phyloP scores from a whole-genome alignment of 2,329 filamentous ascomycete genomes.

The Aureobasidium uvarum region DNA sequence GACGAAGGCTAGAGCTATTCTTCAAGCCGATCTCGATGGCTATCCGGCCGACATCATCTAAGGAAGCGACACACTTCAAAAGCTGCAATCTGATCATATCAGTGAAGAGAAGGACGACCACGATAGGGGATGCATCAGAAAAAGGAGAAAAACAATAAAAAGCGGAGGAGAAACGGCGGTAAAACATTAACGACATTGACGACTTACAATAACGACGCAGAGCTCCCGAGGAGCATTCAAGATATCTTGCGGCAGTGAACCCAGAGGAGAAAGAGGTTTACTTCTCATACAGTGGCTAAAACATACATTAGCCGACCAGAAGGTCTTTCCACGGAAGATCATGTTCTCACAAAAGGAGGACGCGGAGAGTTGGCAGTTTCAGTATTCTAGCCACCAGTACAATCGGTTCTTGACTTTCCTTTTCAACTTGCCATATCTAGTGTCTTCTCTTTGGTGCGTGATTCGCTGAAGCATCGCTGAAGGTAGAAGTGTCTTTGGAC shows the following conservation, averaged over 20 bases:
- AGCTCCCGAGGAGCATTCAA: neutral
- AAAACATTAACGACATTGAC: slow-evolving; percentile 6
- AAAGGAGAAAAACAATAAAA: slow-evolving; percentile 1
- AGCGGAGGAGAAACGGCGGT: neutral
- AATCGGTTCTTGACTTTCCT: neutral
- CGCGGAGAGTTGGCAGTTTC: neutral
- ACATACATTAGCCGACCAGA: neutral
- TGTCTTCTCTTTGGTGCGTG: neutral
- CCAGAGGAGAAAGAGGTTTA: neutral
- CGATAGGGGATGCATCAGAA: neutral
- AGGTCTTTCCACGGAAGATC: neutral
- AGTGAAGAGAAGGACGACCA: neutral
- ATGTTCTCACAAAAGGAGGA: neutral
- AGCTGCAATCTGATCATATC: neutral
- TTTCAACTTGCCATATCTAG: neutral
- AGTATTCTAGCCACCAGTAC: slow-evolving; percentile 6
- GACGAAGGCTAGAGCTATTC: neutral
- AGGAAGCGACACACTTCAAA: neutral
- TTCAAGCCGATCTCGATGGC: neutral
- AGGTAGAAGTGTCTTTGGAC: neutral
- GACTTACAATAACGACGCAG: neutral
- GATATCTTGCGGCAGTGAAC: neutral
- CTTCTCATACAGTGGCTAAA: neutral
- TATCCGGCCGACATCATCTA: neutral
- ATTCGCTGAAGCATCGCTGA: neutral